A percentile compares a stretch with the other conserved stretches of the same genome.
phyloP scores from a whole-genome alignment of 1,139 yeast genomes.

The Nakaseomyces kungkrabaensis region DNA sequence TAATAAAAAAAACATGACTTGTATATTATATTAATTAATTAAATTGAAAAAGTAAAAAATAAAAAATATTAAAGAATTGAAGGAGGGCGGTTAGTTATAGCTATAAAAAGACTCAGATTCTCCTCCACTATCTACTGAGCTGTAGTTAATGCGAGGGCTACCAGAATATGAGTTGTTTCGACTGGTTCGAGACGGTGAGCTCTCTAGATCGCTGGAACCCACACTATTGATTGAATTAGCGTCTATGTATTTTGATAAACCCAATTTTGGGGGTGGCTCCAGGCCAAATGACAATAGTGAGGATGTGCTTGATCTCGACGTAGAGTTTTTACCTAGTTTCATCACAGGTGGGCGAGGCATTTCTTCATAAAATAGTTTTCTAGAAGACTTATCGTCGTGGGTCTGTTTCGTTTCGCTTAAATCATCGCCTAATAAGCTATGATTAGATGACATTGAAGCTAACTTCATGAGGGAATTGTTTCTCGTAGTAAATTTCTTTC shows the following conservation, averaged over 20 bases:
- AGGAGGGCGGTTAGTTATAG: neutral
- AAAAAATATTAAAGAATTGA: neutral
- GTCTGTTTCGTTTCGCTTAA: neutral
- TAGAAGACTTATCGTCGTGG: neutral
- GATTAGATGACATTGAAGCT: slow-evolving; percentile 9
- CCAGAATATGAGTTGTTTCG: neutral
- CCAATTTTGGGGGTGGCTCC: slow-evolving; percentile 23
- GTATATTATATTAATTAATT: neutral
- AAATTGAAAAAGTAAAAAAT: too few species aligned
- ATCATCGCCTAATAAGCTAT: neutral
- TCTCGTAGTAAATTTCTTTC: slow-evolving; percentile 36
- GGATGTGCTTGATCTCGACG: slow-evolving; percentile 4
- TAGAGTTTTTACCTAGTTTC: slow-evolving; percentile 2
- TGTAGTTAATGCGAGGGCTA: neutral
- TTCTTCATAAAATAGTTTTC: neutral
- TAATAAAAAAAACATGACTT: too few species aligned
- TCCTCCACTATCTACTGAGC: neutral
- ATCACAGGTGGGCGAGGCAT: neutral
- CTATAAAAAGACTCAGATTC: neutral
- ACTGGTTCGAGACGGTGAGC: neutral
- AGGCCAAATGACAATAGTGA: slow-evolving; percentile 10
- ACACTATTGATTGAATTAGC: neutral
- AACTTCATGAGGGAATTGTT: slow-evolving; percentile 29
- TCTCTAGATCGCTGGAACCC: neutral
- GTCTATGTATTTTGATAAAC: neutral